A percentile compares a stretch with the other conserved stretches of the same genome.
These are phyloP conservation scores for Aaosphaeria pasadenensis DNA, from an alignment of 2,329 filamentous ascomycete species.

Conservation along the genomic window DNA sequence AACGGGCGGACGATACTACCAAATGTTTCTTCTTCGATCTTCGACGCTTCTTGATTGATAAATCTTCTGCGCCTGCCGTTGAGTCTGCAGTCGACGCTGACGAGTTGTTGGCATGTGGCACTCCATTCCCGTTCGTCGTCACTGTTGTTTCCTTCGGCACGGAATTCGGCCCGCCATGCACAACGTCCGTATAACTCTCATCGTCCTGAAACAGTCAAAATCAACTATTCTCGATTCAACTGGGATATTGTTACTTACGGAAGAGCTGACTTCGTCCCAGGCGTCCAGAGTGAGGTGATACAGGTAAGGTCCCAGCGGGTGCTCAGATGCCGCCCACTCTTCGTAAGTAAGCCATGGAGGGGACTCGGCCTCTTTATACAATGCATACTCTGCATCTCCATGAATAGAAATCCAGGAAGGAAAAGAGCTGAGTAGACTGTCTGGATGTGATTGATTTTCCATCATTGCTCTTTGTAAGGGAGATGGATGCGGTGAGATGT, in stretches of 20 bases:
- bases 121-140: conserved; percentile 22
- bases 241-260: conserved; percentile 10
- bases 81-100: background rate
- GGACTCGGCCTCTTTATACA: conserved; percentile 20
- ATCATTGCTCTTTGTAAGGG: background rate
- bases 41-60: conserved; percentile 24
- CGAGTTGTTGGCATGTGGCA: background rate
- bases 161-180: conserved; percentile 16
- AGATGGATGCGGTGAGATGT: background rate
- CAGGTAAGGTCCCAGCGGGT: conserved; percentile 25
- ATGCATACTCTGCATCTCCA: conserved; percentile 22
- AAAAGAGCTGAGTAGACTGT: conserved; percentile 8
- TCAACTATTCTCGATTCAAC: background rate
- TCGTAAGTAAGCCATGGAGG: conserved; percentile 25
- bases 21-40: conserved; percentile 23
- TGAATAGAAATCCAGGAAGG: conserved; percentile 17
- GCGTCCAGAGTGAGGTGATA: conserved; percentile 27
- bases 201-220: conserved; percentile 21
- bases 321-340: conserved; percentile 25
- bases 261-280: conserved; percentile 25
- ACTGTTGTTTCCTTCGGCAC: conserved; percentile 21
- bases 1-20: conserved; percentile 7
- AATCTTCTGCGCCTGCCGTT: background rate
- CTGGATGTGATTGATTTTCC: conserved; percentile 4
- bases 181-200: conserved; percentile 14